phyloP scores from a whole-genome alignment of 345 rosid species.

The Eucalyptus marginata region DNA sequence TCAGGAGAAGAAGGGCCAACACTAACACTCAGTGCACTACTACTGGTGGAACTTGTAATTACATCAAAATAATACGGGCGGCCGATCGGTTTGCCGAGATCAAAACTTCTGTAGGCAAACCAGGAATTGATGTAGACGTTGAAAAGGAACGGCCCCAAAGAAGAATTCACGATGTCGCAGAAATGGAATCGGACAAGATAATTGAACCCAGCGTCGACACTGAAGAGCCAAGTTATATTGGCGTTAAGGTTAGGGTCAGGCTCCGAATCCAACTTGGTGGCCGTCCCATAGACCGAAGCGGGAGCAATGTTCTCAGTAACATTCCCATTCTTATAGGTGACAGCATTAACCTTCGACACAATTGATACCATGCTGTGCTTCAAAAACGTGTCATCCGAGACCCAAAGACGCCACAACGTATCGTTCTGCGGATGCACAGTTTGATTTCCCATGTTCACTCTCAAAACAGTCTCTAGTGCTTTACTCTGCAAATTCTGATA shows the following conservation, averaged over 20 bases:
- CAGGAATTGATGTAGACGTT: slow-evolving; percentile 44
- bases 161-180: slow-evolving; percentile 34
- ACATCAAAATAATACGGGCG: slow-evolving; percentile 57
- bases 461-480: slow-evolving; percentile 59
- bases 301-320: slow-evolving; percentile 46
- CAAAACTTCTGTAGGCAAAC: slow-evolving; percentile 25
- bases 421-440: slow-evolving; percentile 41
- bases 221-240: slow-evolving; percentile 67
- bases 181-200: slow-evolving; percentile 74
- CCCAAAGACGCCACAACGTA: slow-evolving; percentile 71
- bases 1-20: slow-evolving; percentile 44
- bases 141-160: slow-evolving; percentile 4
- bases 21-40: slow-evolving; percentile 26
- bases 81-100: slow-evolving; percentile 33
- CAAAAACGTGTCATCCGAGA: slow-evolving; percentile 36
- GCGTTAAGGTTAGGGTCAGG: slow-evolving; percentile 2
- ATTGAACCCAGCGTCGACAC: slow-evolving; percentile 52
- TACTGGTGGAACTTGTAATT: slow-evolving; percentile 10
- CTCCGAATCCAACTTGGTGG: slow-evolving; percentile 28
- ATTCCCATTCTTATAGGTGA: slow-evolving; percentile 22
- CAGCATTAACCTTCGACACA: slow-evolving; percentile 25
- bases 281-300: slow-evolving; percentile 61
- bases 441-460: slow-evolving; percentile 85
- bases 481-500: slow-evolving; percentile 9
- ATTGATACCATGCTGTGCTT: slow-evolving; percentile 1